Conservation (phyloP, 805 yeast genomes). For the Metschnikowia similis region DNA sequence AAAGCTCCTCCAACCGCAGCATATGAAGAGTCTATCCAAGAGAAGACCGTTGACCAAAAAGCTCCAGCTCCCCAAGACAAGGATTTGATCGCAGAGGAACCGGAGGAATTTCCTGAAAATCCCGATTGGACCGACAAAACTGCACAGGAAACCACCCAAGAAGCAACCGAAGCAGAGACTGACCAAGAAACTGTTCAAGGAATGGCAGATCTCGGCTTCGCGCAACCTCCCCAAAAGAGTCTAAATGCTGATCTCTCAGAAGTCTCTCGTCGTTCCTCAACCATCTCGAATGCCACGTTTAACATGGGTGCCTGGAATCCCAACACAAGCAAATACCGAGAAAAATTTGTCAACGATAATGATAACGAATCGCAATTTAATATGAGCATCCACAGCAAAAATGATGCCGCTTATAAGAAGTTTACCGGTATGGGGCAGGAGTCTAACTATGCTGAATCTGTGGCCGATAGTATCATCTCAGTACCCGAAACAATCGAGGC, state of each 20-base stretch:
- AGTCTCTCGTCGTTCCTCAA: slow-evolving; percentile 29
- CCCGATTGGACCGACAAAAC: neutral
- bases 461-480: slow-evolving; percentile 20
- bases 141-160: neutral
- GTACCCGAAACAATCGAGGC: slow-evolving; percentile 41
- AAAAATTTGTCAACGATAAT: slow-evolving; percentile 43
- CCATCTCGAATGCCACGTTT: slow-evolving; percentile 29
- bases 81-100: too few relatives aligned
- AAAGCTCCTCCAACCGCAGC: slow-evolving; percentile 30
- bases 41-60: neutral
- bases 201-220: neutral
- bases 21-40: neutral
- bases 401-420: slow-evolving; percentile 26
- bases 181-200: neutral
- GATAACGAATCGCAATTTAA: slow-evolving; percentile 33
- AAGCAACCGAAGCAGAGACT: neutral
- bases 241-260: slow-evolving; percentile 6
- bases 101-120: neutral
- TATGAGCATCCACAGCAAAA: slow-evolving; percentile 14
- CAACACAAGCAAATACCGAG: slow-evolving; percentile 47
- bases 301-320: slow-evolving; percentile 59
- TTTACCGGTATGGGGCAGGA: slow-evolving; percentile 28
- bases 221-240: neutral
- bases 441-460: slow-evolving; percentile 17
- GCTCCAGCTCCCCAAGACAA: too few relatives aligned